Base-by-base conservation (phyloP, 352 stramenopile species). In the Phytophthora hibernalis region DNA sequence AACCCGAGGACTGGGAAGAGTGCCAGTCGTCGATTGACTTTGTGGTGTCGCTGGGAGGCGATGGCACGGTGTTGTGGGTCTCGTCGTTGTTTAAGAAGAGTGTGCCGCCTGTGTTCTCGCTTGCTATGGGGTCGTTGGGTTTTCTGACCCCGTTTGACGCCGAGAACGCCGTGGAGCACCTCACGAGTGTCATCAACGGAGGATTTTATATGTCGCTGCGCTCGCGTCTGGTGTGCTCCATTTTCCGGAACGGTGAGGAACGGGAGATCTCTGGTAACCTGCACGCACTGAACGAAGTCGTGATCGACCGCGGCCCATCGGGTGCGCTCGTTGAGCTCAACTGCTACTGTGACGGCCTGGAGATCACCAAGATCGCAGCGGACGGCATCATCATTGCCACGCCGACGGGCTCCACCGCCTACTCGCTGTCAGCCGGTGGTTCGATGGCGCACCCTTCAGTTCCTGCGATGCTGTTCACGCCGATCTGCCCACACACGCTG, bases 351-450 rank as follows among this genome's bases (percentile, higher is more conserved):
- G 97, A 99, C 68, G 92, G 97, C 55, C 82, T 98, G 1, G 90
- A 98, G 71, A 87, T 99, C 42, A 99, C 97, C 21, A 99, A 95
- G 72, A 95, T 96, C 54, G 87, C 86, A 15, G 87, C 97, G 0
- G 98, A 99, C 65, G 98, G 98, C n/a, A 91, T 99, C 67, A 99
- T 99, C 68, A 98, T 99, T 74, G 94, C 96, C 26, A 99, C 97
- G 31, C 97, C 97, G 7, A 99, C 97, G 15, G 98, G 98, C 13
- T 99, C 95, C 8, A 99, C 97, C 2, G 98, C 98, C 1, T 99
- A 99, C 74, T 98, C 92, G 51, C 92, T 99, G 70, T 97, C 97
- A 13, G 97, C 97, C 2, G 98, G 98, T 13, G 97, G 97, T 0
- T 98, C 93, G 22, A 99, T 99, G 73, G 95, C 99, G 0, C 98